phyloP scores from a whole-genome alignment of 2,329 filamentous ascomycete species.

The Cordyceps cateniannulata region DNA sequence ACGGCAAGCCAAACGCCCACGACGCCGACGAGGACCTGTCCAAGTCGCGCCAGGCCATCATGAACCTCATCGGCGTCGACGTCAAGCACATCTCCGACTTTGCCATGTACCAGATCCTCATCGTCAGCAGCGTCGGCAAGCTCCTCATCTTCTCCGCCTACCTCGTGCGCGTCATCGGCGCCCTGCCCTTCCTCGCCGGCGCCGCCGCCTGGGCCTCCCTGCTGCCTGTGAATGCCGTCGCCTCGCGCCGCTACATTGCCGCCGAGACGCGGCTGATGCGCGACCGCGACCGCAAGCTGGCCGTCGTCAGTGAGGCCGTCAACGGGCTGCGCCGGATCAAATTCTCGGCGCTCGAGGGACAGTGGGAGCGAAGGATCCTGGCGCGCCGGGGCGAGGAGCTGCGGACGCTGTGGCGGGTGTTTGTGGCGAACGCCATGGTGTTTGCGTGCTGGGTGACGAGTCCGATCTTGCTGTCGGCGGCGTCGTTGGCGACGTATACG shows the following conservation, averaged over 20 bases:
- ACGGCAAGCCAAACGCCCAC: conserved; percentile 37
- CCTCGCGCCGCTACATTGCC: conserved; percentile 57
- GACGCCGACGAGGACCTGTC: conserved; percentile 32
- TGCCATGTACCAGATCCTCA: conserved; percentile 55
- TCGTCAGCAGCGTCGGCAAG: conserved; percentile 56
- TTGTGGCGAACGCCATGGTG: conserved; percentile 55
- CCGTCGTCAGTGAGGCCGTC: conserved; percentile 67
- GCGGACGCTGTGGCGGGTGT: conserved; percentile 58
- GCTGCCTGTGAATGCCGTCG: conserved; percentile 61
- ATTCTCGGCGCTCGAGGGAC: conserved; percentile 67
- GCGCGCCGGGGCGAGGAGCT: conserved; percentile 60
- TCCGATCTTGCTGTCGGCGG: conserved; percentile 66
- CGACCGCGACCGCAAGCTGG: conserved; percentile 66
- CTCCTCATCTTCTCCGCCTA: conserved; percentile 60
- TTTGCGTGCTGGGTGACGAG: conserved; percentile 67
- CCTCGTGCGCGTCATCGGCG: conserved; percentile 65
- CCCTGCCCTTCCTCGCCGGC: conserved; percentile 60
- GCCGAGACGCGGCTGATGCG: conserved; percentile 69
- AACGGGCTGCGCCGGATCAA: conserved; percentile 80
- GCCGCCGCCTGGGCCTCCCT: conserved; percentile 57
- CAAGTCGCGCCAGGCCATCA: conserved; percentile 58
- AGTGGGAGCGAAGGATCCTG: conserved; percentile 68
- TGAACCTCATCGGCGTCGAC: conserved; percentile 74
- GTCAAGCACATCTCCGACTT: conserved; percentile 63
- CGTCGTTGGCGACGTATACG: conserved; percentile 64